Evolutionary conservation across 179 eudicot genomes (phyloP), one percentile per base, ranked within the genome.

Genomic region (Gypsophila paniculata): DNA sequence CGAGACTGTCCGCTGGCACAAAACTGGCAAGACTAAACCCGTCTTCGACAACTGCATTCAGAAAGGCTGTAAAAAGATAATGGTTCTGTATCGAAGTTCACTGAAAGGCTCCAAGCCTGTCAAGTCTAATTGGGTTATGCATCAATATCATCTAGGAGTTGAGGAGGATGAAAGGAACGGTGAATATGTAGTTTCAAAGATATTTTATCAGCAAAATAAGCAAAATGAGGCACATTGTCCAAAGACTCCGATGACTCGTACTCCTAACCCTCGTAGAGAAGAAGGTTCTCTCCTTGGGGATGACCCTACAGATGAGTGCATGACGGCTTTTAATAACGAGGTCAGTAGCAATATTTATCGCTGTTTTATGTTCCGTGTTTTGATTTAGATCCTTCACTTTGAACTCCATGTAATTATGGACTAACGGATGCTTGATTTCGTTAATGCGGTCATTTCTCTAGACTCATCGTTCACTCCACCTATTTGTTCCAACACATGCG

Each of bases 101-200:
- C 72, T 49, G 25, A 84, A 79, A 53, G 91, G 96, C 23, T 82
- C 86, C 14, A 91, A 89, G 72, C 85, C 98, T 23, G 84, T 79
- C 7, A 91, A 87, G 71, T 85, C 88, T 2, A 84, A 91, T 58
- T 93, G 98, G 98, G 96, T 88, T 15, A 93, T 93, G 98, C 96
- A 93, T 76, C 98, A 93, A 67, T 93, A 93, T 81, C 98, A 93
- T 78, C 63, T 93, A 70, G 98, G 97, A 15, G 75, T 77, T 6
- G 75, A 80, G 48, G 90, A 91, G 59, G 91, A 93, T 81, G 98
- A 93, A 64, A 80, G 51, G 21, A 90, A 89, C 46, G 97, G 92
- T 0, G 83, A 88, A 58, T 93, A 75, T 65, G 98, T 93, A 34
- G 84, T 91, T 68, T 91, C 98, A 1, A 93, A 88, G 79, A 80